A percentile compares a stretch with the other conserved stretches of the same genome.
These are phyloP conservation scores for Gamsiella multidivaricata DNA, from an alignment of 192 early-diverging fungal genomes.

Conservation along the genomic window DNA sequence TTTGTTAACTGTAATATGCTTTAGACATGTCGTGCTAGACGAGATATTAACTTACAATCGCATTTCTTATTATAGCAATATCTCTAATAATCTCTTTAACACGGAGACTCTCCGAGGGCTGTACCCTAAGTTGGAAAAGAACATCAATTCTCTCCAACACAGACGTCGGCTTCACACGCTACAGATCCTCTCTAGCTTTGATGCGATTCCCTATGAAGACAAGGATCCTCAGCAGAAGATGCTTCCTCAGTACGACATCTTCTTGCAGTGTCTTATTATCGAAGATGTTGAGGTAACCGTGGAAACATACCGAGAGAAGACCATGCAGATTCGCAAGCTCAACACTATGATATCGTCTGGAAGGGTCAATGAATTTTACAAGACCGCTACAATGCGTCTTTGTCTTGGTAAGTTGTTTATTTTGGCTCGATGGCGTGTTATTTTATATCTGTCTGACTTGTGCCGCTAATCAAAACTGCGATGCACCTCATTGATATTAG, in stretches of 20 bases:
- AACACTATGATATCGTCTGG: conserved; percentile 69
- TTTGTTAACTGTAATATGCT: neutral
- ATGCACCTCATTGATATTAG: conserved; percentile 17
- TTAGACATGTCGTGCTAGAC: neutral
- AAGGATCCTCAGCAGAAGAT: conserved; percentile 25
- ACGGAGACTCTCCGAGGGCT: conserved; percentile 58
- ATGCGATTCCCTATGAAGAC: conserved; percentile 66
- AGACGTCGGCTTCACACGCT: conserved; percentile 72
- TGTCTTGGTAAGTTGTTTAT: conserved; percentile 70
- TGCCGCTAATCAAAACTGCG: no score
- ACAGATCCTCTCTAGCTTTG: conserved; percentile 75
- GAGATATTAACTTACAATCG: neutral
- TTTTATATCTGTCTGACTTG: conserved; percentile 23
- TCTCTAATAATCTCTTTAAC: conserved; percentile 40
- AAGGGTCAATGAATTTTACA: conserved; percentile 77
- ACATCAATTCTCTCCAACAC: conserved; percentile 69
- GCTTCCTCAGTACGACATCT: conserved; percentile 54
- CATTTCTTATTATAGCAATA: conserved; percentile 32
- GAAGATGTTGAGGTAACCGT: conserved; percentile 74
- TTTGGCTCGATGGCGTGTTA: neutral
- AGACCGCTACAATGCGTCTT: conserved; percentile 70
- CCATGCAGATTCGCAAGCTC: conserved; percentile 79
- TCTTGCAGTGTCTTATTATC: conserved; percentile 66
- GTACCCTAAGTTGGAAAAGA: conserved; percentile 62
- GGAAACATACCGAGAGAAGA: conserved; percentile 81